These are phyloP conservation scores for Tieghemostelium lacteum DNA, from an alignment of 78 protist species.

Conservation along the genomic window DNA sequence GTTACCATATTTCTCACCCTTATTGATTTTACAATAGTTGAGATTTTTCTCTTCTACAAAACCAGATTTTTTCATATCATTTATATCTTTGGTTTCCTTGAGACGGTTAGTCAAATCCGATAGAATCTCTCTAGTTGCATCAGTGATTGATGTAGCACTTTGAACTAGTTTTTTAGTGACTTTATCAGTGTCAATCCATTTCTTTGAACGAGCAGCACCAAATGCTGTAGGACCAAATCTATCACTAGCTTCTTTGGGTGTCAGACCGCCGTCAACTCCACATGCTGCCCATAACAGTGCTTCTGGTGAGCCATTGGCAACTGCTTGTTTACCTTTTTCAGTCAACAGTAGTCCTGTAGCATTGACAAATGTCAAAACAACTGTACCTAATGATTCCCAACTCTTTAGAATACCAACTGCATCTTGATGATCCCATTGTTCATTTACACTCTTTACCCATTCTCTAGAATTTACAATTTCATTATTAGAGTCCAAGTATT, in stretches of 20 bases:
- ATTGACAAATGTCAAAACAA: conserved; percentile 34
- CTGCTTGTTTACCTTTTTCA: conserved; percentile 26
- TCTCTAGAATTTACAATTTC: conserved; percentile 59
- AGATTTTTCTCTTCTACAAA: conserved; percentile 36
- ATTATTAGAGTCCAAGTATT: conserved; percentile 1
- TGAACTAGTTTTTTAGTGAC: conserved; percentile 17
- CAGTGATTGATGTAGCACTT: conserved; percentile 1
- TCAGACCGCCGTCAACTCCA: conserved; percentile 39
- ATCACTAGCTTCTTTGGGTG: conserved; percentile 41
- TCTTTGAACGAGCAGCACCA: conserved; percentile 50
- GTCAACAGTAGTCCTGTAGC: neutral
- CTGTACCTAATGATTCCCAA: conserved; percentile 50
- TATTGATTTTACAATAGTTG: conserved; percentile 12
- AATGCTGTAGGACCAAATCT: conserved; percentile 67
- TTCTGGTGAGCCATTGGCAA: conserved; percentile 79
- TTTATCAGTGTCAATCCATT: conserved; percentile 56
- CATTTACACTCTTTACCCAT: neutral
- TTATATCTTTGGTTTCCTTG: neutral
- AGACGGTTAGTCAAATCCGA: neutral
- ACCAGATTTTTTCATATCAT: conserved; percentile 25
- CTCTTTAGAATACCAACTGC: conserved; percentile 53
- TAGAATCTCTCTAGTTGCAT: conserved; percentile 11
- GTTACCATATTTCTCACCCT: conserved; percentile 52
- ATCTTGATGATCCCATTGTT: conserved; percentile 42
- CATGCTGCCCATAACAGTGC: neutral